Evolutionary conservation across 352 stramenopile species (phyloP), one percentile per base, ranked within the genome.

Genomic region (Globisporangium cederbergense): DNA sequence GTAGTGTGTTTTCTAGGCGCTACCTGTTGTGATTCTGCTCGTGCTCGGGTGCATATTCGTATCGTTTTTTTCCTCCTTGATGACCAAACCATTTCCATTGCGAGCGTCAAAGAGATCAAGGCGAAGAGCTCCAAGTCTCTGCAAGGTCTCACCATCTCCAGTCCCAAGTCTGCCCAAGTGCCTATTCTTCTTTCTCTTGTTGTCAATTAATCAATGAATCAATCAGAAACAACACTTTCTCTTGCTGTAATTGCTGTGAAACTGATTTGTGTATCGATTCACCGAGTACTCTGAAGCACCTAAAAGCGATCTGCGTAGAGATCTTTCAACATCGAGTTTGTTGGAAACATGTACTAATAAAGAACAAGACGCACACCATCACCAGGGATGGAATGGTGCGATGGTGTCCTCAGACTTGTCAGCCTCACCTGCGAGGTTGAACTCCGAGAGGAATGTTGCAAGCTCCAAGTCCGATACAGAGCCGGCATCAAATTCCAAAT

Each of bases 381-480:
- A 49, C 43, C 43, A 49, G 11, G 49, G 4, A 2, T 22, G 49
- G 22, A 38, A 54, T 0, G 34, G 22, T 9, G 43, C 16, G 42
- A 4, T 36, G 22, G 22, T 11, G 22, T 6, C 18, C 25, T 55
- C 25, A 2, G 25, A 20, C 25, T 56, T 6, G 50, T 49, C 16
- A 3, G 4, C 43, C 25, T 56, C 50, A n/a, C 16, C 43, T 20
- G 43, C 8, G 13, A 56, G 50, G 2, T 40, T 28, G 13, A 56
- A n/a, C 14, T 56, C 14, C 25, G 14, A 16, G 25, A 56, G 30
- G 14, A 56, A 56, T 13, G 25, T 56, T 14, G 14, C 28, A 28
- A 56, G 50, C 25, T 56, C 50, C 50, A 56, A 9, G 25, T 56
- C 50, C 25, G 50, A 56, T 3, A 56, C 50, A 18, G 50, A 40